A percentile compares a stretch with the other conserved stretches of the same genome.
phyloP scores from a whole-genome alignment of 2,329 filamentous ascomycete genomes.

The Cytospora leucostoma region DNA sequence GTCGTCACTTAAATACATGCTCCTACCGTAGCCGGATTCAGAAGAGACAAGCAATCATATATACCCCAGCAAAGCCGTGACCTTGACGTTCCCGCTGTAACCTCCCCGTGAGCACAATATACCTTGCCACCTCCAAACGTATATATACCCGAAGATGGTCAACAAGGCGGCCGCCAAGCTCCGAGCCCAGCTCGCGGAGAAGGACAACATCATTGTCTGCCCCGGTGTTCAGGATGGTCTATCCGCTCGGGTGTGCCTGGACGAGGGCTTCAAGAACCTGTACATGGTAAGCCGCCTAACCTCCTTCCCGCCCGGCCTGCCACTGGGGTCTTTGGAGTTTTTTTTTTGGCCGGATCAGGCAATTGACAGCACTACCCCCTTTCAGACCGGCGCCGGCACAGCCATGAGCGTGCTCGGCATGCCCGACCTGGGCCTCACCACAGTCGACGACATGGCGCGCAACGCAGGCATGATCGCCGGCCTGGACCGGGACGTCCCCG shows the following conservation, averaged over 20 bases:
- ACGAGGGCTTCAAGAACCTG: constrained; percentile 62
- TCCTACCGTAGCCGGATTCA: not conserved
- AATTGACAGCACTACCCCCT: too few species aligned
- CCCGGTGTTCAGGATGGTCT: constrained; percentile 71
- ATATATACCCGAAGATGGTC: constrained; percentile 29
- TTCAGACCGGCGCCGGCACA: constrained; percentile 62
- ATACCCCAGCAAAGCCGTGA: not conserved
- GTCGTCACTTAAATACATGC: not conserved
- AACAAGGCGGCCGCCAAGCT: constrained; percentile 39
- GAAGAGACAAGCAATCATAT: not conserved
- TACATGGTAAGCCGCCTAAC: constrained; percentile 60
- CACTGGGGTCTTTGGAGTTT: too few species aligned
- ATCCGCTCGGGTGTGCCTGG: constrained; percentile 62
- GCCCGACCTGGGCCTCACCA: constrained; percentile 63
- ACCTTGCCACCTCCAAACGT: too few species aligned
- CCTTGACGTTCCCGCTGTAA: not conserved
- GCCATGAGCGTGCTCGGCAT: constrained; percentile 60
- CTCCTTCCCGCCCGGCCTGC: not conserved
- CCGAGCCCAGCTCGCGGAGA: constrained; percentile 42
- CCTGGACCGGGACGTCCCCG: constrained; percentile 54
- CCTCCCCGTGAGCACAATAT: not conserved
- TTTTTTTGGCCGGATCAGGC: too few species aligned
- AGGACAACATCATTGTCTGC: constrained; percentile 52
- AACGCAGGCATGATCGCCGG: constrained; percentile 67
- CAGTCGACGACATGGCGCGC: constrained; percentile 62